These are phyloP conservation scores for Aspergillus ruber DNA, from an alignment of 2,329 filamentous ascomycete species.

Conservation along the genomic window DNA sequence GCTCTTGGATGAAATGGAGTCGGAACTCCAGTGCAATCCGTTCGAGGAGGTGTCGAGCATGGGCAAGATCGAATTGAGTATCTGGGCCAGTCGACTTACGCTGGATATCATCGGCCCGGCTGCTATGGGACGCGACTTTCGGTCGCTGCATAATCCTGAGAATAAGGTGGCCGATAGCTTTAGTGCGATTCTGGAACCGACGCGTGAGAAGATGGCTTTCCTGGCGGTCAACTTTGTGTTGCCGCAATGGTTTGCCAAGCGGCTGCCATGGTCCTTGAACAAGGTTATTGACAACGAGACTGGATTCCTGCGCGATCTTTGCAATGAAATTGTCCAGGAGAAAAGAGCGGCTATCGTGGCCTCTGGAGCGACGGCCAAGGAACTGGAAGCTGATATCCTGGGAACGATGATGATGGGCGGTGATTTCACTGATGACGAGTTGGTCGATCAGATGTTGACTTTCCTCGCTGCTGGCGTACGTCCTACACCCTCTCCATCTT, in stretches of 20 bases:
- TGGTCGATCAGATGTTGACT: constrained; percentile 39
- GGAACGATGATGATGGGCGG: constrained; percentile 33
- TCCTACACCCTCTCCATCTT: background rate
- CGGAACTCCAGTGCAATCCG: constrained; percentile 20
- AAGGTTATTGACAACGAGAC: constrained; percentile 24
- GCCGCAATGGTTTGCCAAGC: constrained; percentile 45
- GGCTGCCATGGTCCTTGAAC: constrained; percentile 38
- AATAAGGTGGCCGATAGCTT: constrained; percentile 51
- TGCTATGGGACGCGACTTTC: constrained; percentile 53
- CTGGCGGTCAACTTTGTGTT: constrained; percentile 42
- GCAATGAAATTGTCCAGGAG: constrained; percentile 30
- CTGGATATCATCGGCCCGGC: constrained; percentile 55
- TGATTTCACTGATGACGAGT: constrained; percentile 31
- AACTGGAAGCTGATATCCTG: constrained; percentile 33
- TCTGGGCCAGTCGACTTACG: constrained; percentile 42
- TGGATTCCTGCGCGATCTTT: constrained; percentile 24
- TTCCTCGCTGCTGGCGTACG: constrained; percentile 36
- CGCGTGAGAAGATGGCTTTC: constrained; percentile 37
- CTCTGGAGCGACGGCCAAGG: constrained; percentile 32
- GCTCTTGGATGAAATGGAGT: constrained; percentile 29
- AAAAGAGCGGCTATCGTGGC: constrained; percentile 21
- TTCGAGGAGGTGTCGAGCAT: constrained; percentile 19
- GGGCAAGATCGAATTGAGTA: constrained; percentile 30
- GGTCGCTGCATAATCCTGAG: constrained; percentile 43
- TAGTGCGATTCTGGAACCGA: constrained; percentile 44